Evolutionary conservation across 1,139 yeast species (phyloP).

Genomic region (Hansenula lynferdii): DNA sequence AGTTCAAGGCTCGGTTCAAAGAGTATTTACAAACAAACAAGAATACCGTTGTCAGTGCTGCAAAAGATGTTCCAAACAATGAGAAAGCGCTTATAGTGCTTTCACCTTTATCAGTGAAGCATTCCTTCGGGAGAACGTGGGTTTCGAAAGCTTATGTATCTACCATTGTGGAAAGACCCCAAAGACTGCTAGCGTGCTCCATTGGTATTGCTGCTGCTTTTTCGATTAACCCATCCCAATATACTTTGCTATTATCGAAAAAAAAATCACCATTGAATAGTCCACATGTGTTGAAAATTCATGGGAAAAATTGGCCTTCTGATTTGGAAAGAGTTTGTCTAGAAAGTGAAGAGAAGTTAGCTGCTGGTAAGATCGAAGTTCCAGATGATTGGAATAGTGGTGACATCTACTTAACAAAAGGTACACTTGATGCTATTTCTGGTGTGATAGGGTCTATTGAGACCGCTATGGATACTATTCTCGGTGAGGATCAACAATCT

Average conservation of each 20-base stretch:
- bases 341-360: slow-evolving; percentile 52
- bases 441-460: slow-evolving; percentile 82
- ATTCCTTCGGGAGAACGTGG: slow-evolving; percentile 75
- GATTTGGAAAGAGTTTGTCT: slow-evolving; percentile 55
- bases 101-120: slow-evolving; percentile 60
- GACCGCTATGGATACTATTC: slow-evolving; percentile 60
- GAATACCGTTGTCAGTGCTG: slow-evolving; percentile 42
- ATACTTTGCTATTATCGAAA: slow-evolving; percentile 46
- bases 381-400: slow-evolving; percentile 84
- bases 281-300: slow-evolving; percentile 68
- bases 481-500: slow-evolving; percentile 28
- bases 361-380: slow-evolving; percentile 60
- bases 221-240: slow-evolving; percentile 62
- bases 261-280: slow-evolving; percentile 43
- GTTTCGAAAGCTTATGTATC: slow-evolving; percentile 62
- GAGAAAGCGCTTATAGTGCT: slow-evolving; percentile 28
- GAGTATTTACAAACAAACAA: slow-evolving; percentile 51
- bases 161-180: slow-evolving; percentile 82
- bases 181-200: slow-evolving; percentile 69
- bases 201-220: slow-evolving; percentile 77
- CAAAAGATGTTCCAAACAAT: slow-evolving; percentile 36
- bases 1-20: slow-evolving; percentile 39
- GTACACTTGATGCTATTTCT: slow-evolving; percentile 66
- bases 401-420: slow-evolving; percentile 69
- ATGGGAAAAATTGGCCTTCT: slow-evolving; percentile 71